Conservation (phyloP, 495 filamentous ascomycete genomes). For the Trichoderma virens region DNA sequence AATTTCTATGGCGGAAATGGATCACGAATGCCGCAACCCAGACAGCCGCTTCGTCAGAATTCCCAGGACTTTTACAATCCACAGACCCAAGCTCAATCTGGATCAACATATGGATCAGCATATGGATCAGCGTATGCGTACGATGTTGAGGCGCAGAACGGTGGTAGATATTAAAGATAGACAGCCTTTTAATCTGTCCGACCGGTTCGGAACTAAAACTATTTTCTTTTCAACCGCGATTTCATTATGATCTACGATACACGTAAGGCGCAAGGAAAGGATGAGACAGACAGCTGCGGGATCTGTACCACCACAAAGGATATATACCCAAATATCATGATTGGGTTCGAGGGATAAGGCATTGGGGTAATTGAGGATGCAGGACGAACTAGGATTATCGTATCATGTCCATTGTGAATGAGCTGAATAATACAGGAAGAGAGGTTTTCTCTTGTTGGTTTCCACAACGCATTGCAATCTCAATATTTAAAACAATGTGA, state of each 20-base stretch:
- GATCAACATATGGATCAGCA: constrained; percentile 18
- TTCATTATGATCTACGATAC: not conserved
- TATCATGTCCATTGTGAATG: no score
- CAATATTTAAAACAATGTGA: no score
- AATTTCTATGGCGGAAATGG: constrained; percentile 15
- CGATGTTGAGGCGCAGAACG: constrained; percentile 20
- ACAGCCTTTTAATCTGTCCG: not conserved
- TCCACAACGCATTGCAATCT: no score
- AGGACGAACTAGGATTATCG: no score
- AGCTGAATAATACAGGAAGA: no score
- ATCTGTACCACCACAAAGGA: not conserved
- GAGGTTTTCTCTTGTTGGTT: no score
- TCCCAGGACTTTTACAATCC: constrained; percentile 16
- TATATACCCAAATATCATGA: not conserved
- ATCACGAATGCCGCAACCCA: constrained; percentile 19
- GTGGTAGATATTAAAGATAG: constrained; percentile 21
- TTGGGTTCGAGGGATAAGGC: no score
- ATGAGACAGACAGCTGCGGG: not conserved
- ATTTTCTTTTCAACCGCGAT: not conserved
- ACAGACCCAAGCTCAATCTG: constrained; percentile 12
- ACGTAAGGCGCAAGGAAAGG: not conserved
- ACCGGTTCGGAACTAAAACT: not conserved
- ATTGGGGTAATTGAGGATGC: no score
- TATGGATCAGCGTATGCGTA: constrained; percentile 21
- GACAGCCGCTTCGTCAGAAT: constrained; percentile 12